These are phyloP conservation scores for Podaxis sp. DNA, from an alignment of 768 basidiomycete species.

Conservation along the genomic window DNA sequence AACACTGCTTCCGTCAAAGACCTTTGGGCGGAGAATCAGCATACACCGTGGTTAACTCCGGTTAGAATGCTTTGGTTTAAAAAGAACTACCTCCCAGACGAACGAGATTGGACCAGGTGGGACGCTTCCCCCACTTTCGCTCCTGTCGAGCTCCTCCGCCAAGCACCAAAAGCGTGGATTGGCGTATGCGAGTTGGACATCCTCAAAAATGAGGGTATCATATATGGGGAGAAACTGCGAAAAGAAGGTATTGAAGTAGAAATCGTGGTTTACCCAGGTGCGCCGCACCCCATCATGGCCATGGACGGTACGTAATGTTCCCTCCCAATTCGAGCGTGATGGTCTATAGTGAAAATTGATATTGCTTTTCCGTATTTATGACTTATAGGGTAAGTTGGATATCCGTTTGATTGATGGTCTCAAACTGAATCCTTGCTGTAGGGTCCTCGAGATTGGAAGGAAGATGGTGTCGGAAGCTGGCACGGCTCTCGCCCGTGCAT, in stretches of 20 bases:
- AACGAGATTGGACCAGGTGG: constrained; percentile 60
- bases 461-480: constrained; percentile 15
- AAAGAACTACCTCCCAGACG: constrained; percentile 63
- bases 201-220: constrained; percentile 62
- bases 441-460: constrained; percentile 11
- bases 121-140: constrained; percentile 73
- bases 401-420: not conserved
- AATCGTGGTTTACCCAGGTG: constrained; percentile 55
- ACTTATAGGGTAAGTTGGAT: constrained; percentile 6
- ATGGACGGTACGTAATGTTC: constrained; percentile 58
- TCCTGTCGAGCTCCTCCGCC: constrained; percentile 48
- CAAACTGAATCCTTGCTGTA: not conserved
- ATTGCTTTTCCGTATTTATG: not conserved
- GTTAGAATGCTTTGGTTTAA: constrained; percentile 76
- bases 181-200: constrained; percentile 67
- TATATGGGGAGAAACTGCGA: constrained; percentile 57
- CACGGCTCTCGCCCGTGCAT: constrained; percentile 1
- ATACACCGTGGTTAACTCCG: constrained; percentile 59
- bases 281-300: constrained; percentile 71
- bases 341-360: not conserved
- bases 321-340: not conserved
- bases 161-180: constrained; percentile 58
- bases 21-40: constrained; percentile 52
- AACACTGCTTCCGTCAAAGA: constrained; percentile 53
- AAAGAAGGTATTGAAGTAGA: constrained; percentile 52